Evolutionary conservation across 2,329 filamentous ascomycete species (phyloP), one percentile per base, ranked within the genome.

Genomic region (Phialophora macrospora): DNA sequence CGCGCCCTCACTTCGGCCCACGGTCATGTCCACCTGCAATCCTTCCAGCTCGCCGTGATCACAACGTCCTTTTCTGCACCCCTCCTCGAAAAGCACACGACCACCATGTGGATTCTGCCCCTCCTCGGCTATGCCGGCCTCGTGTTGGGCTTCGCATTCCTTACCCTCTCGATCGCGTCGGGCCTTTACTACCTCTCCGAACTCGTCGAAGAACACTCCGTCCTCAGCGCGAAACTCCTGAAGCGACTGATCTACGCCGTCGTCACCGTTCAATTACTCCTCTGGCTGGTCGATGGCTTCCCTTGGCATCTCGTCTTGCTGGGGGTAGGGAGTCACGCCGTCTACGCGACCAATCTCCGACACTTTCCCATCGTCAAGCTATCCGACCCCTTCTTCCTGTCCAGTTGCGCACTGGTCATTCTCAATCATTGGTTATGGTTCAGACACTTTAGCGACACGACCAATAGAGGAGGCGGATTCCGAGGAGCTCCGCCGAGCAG

Each of bases 151-250:
- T 99, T 99, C 82, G 88, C 87, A 74, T 98, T 99, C 80, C 83
- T 99, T 72, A 98, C 95, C 22, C 84, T 99, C 68, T 93, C 94
- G 63, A 98, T 99, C 92, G 95, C 95, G 46, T 97, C 93, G n/a
- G 95, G 95, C 44, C 88, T 99, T 28, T 99, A 99, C 82, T 99
- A 99, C 78, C 89, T 99, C 61, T 97, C 94, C 26, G 95, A 99
- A 78, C 88, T 98, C 14, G 95, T 99, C 67, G 95, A 99, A 80
- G 95, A 99, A 78, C 94, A 99, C 76, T 97, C 94, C 3, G 94
- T 98, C 11, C 80, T 96, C 68, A 91, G 93, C 12, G 96, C 96
- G 77, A 91, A 90, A 64, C 82, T 97, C n/a, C 84, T 99, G 60
- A 90, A 86, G 38, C 88, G 87, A 49, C 83, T 98, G 63, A 97